Conservation (phyloP, 2,329 filamentous ascomycete species). For the Coniella lustricola region DNA sequence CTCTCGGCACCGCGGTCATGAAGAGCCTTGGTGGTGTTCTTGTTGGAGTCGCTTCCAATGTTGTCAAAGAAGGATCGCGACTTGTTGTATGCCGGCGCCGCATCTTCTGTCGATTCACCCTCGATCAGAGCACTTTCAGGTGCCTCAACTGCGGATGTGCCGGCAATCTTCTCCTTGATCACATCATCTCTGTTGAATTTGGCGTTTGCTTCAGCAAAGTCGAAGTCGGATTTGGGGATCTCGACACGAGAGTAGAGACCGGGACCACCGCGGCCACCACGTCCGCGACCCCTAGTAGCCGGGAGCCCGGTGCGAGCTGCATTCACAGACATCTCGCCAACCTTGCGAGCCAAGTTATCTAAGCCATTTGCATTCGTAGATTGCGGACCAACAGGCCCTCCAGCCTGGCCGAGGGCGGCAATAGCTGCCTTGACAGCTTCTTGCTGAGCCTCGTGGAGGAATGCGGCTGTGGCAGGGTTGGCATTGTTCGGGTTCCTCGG, state of each 20-base stretch:
- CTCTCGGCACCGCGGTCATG: conserved; percentile 78
- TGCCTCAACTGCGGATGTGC: conserved; percentile 55
- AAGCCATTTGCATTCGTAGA: conserved; percentile 41
- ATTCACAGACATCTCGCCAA: conserved; percentile 68
- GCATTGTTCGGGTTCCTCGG: conserved; percentile 46
- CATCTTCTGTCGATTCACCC: conserved; percentile 5
- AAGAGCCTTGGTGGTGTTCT: conserved; percentile 74
- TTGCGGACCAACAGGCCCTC: conserved; percentile 22
- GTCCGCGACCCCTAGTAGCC: conserved; percentile 29
- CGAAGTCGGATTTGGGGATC: conserved; percentile 84
- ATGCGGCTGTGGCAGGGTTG: conserved; percentile 56
- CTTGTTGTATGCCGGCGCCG: conserved; percentile 68
- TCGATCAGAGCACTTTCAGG: conserved; percentile 28
- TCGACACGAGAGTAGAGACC: conserved; percentile 63
- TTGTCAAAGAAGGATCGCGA: conserved; percentile 93
- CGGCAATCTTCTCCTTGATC: conserved; percentile 80
- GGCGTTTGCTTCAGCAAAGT: conserved; percentile 79
- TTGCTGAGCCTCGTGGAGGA: conserved; percentile 40
- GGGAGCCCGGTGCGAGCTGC: conserved; percentile 45
- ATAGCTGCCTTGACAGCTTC: conserved; percentile 67
- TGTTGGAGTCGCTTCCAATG: conserved; percentile 86
- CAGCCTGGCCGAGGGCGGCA: conserved; percentile 54
- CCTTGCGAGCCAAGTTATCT: conserved; percentile 67
- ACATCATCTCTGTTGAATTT: conserved; percentile 85
- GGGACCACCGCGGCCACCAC: conserved; percentile 25